A percentile compares a stretch with the other conserved stretches of the same genome.
These are phyloP conservation scores for Penicillium egyptiacum DNA, from an alignment of 495 filamentous ascomycete species.

Conservation along the genomic window DNA sequence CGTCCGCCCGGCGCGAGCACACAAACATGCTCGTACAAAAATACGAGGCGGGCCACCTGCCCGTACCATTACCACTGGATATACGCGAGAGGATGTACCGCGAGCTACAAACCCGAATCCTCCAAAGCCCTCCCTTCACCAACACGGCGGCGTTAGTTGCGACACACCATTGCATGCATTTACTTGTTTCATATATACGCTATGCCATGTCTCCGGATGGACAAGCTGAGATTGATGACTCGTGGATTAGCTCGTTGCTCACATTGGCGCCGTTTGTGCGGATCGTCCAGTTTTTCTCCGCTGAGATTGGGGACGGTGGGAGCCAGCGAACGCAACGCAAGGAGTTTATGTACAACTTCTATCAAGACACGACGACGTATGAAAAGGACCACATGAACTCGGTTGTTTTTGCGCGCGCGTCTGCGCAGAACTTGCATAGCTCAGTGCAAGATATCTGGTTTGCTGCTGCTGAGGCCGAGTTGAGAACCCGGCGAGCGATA, in stretches of 20 bases:
- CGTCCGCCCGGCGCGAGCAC: slow-evolving; percentile 43
- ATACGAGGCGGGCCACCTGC: slow-evolving; percentile 42
- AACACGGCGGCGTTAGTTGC: slow-evolving; percentile 45
- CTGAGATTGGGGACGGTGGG: slow-evolving; percentile 47
- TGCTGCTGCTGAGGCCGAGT: slow-evolving; percentile 37
- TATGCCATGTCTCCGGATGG: slow-evolving; percentile 37
- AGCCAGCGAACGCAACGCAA: slow-evolving; percentile 45
- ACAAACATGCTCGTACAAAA: slow-evolving; percentile 43
- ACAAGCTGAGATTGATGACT: slow-evolving; percentile 33
- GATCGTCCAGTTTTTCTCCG: slow-evolving; percentile 48
- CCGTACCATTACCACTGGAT: slow-evolving; percentile 38
- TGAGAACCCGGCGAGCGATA: slow-evolving; percentile 29
- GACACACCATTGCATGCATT: slow-evolving; percentile 48
- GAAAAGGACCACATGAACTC: slow-evolving; percentile 45
- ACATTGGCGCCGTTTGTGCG: slow-evolving; percentile 44
- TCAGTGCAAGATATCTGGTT: slow-evolving; percentile 47
- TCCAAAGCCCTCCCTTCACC: slow-evolving; percentile 46
- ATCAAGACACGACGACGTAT: slow-evolving; percentile 38
- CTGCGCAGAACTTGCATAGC: slow-evolving; percentile 36
- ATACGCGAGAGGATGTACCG: slow-evolving; percentile 41
- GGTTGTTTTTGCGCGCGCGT: slow-evolving; percentile 35
- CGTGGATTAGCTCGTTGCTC: slow-evolving; percentile 47
- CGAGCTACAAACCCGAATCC: slow-evolving; percentile 40
- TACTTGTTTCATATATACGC: slow-evolving; percentile 43
- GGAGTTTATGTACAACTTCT: slow-evolving; percentile 50